Base-by-base conservation (phyloP, 371 early-diverging fungal genomes). In the Mucor velutinosus region DNA sequence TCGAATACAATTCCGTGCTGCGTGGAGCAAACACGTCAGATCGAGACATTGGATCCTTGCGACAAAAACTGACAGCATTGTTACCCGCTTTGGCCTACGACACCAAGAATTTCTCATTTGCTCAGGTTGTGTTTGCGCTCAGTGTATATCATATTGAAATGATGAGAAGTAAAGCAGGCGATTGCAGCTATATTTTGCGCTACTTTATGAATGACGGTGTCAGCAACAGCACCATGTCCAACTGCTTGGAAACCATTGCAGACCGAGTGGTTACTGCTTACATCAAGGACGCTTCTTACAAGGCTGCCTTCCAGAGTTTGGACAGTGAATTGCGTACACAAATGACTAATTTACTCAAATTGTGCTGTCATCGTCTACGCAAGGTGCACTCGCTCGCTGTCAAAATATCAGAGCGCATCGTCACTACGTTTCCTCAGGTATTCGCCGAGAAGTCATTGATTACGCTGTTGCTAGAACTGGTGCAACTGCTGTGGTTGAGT, bases 201-300 rank as follows among this genome's bases (percentile, higher is more conserved):
- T 97, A 97, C 73, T 91, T 97, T 64, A 83, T 87, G 80, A 96
- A 96, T 72, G 89, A 93, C 49, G 92, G 95, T 4, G 89, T 94
- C 49, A 89, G 89, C 64, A 80, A 84, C 27, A 88, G 90, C 10
- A 88, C 76, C 21, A 49, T 76, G 23, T 58, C 58, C 17, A 70
- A 68, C 29, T 85, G 91, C 19, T 71, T 98, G 21, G 93, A 94
- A 69, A 83, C 82, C 14, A 91, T 96, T 49, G 91, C 91, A 11
- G 91, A 93, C 14, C 75, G 77, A 30, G 87, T 85, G 3, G 74
- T 80, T 12, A 72, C 69, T 25, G 84, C 82, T 7, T 89, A 89
- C 57, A 80, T 85, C 33, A 83, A 80, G 33, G 89, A 88, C 61
- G 77, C 86, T 25, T 82, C 84, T 23, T 70, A 65, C 17, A 84